Percentiles rank a stretch among this genome's conserved stretches.
phyloP scores from a whole-genome alignment of 352 stramenopile genomes.

The Achlya hypogyna region DNA sequence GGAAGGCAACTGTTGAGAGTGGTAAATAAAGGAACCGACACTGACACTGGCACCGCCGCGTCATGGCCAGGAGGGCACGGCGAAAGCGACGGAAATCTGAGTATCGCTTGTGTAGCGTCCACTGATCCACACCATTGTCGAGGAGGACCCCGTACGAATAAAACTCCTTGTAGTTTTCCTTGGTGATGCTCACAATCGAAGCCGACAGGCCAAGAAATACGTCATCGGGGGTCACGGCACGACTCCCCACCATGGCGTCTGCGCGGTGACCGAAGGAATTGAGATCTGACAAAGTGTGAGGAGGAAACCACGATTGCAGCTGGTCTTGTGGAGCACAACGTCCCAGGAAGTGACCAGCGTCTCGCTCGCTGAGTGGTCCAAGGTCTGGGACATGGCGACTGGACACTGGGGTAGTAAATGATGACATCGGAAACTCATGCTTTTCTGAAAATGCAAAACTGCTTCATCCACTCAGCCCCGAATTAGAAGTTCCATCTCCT shows the following conservation, averaged over 20 bases:
- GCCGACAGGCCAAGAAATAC: background rate
- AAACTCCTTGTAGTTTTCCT: constrained; percentile 31
- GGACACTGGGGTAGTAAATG: too few species aligned
- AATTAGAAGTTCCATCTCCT: too few species aligned
- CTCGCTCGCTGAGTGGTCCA: too few species aligned
- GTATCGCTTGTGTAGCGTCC: constrained; percentile 54
- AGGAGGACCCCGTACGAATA: constrained; percentile 41
- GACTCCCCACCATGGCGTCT: background rate
- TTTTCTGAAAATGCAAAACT: too few species aligned
- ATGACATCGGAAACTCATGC: too few species aligned
- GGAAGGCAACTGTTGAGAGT: constrained; percentile 5
- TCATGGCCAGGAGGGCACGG: constrained; percentile 30
- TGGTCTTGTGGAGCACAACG: too few species aligned
- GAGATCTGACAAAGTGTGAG: too few species aligned
- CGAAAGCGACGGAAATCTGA: constrained; percentile 63
- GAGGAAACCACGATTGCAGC: too few species aligned
- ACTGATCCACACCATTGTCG: constrained; percentile 38
- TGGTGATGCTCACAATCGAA: constrained; percentile 35
- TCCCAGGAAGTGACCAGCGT: too few species aligned
- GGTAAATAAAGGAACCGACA: constrained; percentile 11
- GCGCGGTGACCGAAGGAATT: too few species aligned
- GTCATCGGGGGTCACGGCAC: background rate
- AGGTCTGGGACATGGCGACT: too few species aligned
- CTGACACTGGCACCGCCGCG: background rate
- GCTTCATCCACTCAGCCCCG: too few species aligned